phyloP scores from a whole-genome alignment of 768 basidiomycete species.

The Kondoa subrosea region DNA sequence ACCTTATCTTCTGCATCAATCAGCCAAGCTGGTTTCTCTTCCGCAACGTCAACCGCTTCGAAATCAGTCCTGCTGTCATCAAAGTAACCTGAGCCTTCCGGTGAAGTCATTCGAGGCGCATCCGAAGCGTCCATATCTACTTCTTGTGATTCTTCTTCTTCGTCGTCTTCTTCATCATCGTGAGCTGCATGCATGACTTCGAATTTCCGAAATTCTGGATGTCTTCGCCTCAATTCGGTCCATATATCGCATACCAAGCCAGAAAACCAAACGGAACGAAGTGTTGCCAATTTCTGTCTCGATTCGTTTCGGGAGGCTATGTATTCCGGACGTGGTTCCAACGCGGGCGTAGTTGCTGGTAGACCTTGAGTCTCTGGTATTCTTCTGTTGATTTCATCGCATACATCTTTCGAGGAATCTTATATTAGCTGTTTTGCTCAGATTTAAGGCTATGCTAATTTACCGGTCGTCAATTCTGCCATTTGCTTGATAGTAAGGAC shows the following conservation, averaged over 20 bases:
- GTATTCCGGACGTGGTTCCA: background rate
- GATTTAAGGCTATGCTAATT: too few species aligned
- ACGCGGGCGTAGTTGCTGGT: background rate
- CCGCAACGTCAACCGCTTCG: background rate
- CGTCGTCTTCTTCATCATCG: background rate
- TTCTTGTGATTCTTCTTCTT: background rate
- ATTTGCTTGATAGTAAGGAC: conserved; percentile 2
- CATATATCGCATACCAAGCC: background rate
- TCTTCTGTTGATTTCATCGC: conserved; percentile 2
- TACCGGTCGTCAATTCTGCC: background rate
- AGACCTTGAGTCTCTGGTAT: background rate
- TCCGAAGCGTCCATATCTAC: background rate
- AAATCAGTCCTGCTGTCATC: background rate
- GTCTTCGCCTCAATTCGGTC: conserved; percentile 2
- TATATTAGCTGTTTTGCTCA: too few species aligned
- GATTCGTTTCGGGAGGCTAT: background rate
- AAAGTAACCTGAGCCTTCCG: background rate
- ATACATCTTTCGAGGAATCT: too few species aligned
- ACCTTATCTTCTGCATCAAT: conserved; percentile 2
- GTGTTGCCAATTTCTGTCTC: background rate
- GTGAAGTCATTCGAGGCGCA: background rate
- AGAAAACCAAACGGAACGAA: background rate
- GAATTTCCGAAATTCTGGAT: background rate
- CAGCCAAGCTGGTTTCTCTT: conserved; percentile 1
- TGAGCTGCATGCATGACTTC: background rate